phyloP scores from a whole-genome alignment of 495 filamentous ascomycete species.

The Bacidia rubella region DNA sequence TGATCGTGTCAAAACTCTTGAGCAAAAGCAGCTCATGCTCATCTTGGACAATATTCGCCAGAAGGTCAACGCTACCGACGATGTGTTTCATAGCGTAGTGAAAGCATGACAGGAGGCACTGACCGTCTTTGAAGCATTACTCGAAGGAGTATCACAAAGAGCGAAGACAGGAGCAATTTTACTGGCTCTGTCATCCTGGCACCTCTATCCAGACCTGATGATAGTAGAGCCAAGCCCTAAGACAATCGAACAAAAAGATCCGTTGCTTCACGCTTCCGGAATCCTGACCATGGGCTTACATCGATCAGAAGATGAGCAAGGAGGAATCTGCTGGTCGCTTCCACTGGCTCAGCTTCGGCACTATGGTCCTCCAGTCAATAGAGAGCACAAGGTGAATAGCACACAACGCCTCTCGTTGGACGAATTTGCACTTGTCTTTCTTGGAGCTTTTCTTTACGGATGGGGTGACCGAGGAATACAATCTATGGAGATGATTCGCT shows the following conservation, averaged over 20 bases:
- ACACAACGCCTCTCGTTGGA: conserved; percentile 7
- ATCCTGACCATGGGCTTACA: conserved; percentile 16
- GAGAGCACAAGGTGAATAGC: neutral
- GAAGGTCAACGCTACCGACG: conserved; percentile 14
- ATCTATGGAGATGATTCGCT: no score
- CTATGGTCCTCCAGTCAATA: conserved; percentile 19
- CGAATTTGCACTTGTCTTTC: neutral
- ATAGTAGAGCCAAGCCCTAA: neutral
- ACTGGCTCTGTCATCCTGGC: conserved; percentile 27
- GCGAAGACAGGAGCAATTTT: conserved; percentile 19
- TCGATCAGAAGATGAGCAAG: neutral
- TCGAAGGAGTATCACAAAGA: conserved; percentile 18
- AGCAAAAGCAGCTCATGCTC: conserved; percentile 24
- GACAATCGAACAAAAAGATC: conserved; percentile 14
- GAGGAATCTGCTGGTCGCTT: conserved; percentile 23
- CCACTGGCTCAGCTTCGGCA: conserved; percentile 22
- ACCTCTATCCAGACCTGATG: conserved; percentile 27
- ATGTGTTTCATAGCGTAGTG: conserved; percentile 20
- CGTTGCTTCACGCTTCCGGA: conserved; percentile 9
- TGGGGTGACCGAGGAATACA: no score
- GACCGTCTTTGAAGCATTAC: conserved; percentile 16
- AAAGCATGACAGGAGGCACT: conserved; percentile 13
- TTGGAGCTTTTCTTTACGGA: conserved; percentile 8
- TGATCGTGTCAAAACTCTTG: conserved; percentile 14
- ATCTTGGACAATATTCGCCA: conserved; percentile 26